Conservation (phyloP, 257 asterid genomes). For the Solanum lycopersicoides region DNA sequence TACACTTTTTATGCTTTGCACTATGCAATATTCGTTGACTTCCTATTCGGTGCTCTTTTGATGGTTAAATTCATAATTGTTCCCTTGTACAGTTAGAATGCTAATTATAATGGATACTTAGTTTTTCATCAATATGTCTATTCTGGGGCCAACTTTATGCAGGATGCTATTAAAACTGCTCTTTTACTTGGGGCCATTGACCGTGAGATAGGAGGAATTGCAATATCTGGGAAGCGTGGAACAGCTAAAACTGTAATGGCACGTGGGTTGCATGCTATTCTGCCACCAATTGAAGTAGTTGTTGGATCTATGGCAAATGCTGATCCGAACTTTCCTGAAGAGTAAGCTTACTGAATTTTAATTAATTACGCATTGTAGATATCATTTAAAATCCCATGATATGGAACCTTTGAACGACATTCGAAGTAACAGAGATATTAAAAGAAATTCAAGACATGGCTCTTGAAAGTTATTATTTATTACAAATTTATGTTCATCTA, state of each 20-base stretch:
- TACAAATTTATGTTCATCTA: background rate
- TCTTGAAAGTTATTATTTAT: background rate
- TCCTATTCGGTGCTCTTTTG: background rate
- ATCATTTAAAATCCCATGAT: background rate
- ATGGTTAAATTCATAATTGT: background rate
- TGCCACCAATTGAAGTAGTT: conserved; percentile 95
- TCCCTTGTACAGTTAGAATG: background rate
- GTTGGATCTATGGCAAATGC: conserved; percentile 78
- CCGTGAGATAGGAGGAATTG: conserved; percentile 95
- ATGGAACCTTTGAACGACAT: background rate
- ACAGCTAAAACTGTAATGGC: conserved; percentile 99
- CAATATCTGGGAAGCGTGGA: conserved; percentile 94
- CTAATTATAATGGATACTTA: background rate
- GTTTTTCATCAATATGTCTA: background rate
- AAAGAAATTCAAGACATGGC: background rate
- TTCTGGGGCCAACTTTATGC: conserved; percentile 11
- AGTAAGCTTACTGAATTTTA: conserved; percentile 43
- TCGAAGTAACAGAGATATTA: background rate
- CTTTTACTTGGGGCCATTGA: conserved; percentile 96
- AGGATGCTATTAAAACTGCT: conserved; percentile 97
- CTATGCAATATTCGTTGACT: background rate
- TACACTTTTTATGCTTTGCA: background rate
- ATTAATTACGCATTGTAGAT: too few relatives aligned
- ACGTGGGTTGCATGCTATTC: conserved; percentile 92
- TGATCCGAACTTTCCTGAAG: conserved; percentile 69